Evolutionary conservation across 1,284 basidiomycete genomes (phyloP).

Genomic region (Ustilago nuda): DNA sequence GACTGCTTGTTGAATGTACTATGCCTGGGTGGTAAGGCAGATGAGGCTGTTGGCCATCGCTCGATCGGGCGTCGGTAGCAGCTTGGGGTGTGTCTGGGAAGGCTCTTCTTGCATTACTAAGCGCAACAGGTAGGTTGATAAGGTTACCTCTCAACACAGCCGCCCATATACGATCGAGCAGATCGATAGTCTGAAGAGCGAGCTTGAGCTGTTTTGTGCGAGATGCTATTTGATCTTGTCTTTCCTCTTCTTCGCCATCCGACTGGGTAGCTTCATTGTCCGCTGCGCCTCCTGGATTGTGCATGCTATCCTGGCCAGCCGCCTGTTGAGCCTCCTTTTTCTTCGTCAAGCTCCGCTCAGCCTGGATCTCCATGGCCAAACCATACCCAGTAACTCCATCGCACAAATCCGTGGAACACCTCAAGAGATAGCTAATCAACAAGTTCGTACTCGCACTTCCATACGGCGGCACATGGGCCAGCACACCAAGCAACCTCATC

Average conservation of each 20-base stretch:
- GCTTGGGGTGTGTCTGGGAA: conserved; percentile 21
- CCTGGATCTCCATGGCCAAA: conserved; percentile 38
- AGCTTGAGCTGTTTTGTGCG: conserved; percentile 45
- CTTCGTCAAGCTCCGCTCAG: conserved; percentile 3
- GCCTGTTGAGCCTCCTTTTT: not conserved
- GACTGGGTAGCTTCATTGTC: not conserved
- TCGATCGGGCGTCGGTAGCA: not conserved
- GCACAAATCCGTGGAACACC: conserved; percentile 55
- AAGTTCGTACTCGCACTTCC: conserved; percentile 51
- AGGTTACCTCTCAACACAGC: conserved; percentile 53
- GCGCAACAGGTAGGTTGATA: conserved; percentile 38
- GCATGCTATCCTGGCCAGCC: not conserved
- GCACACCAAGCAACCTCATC: conserved; percentile 43
- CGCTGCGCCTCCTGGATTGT: not conserved
- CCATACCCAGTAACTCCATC: conserved; percentile 60
- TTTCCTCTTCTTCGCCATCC: conserved; percentile 11
- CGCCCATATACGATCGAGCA: conserved; percentile 62
- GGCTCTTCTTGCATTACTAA: conserved; percentile 27
- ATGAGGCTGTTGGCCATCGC: not conserved
- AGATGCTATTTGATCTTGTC: conserved; percentile 15
- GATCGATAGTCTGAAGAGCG: conserved; percentile 46
- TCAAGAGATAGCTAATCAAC: conserved; percentile 57
- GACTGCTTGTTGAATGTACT: conserved; percentile 22
- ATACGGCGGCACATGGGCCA: conserved; percentile 54
- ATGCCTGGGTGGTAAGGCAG: not conserved